Conservation (phyloP, 2,329 filamentous ascomycete species). For the Phyllosticta ampelicida region DNA sequence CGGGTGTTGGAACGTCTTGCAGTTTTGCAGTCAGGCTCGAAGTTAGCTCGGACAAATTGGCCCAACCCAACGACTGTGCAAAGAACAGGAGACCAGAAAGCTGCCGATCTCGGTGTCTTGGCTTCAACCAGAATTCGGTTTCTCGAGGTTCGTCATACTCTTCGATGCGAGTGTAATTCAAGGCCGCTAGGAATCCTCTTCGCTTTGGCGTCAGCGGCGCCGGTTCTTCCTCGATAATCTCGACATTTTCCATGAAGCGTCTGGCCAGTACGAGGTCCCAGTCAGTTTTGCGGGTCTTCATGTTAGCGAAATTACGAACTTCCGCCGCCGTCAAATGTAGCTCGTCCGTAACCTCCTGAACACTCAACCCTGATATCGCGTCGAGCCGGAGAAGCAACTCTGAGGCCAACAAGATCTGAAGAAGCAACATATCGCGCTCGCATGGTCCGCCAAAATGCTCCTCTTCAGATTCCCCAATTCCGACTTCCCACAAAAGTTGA, state of each 20-base stretch:
- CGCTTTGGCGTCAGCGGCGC: slow-evolving; percentile 17
- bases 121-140: slow-evolving; percentile 13
- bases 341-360: slow-evolving; percentile 26
- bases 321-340: slow-evolving; percentile 33
- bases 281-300: slow-evolving; percentile 42
- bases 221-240: slow-evolving; percentile 23
- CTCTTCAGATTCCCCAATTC: slow-evolving; percentile 10
- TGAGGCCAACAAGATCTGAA: slow-evolving; percentile 44
- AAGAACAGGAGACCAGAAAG: slow-evolving; percentile 42
- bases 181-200: slow-evolving; percentile 21
- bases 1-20: slow-evolving; percentile 10
- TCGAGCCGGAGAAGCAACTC: slow-evolving; percentile 46
- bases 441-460: slow-evolving; percentile 18
- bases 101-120: slow-evolving; percentile 29
- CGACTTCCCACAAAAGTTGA: slow-evolving; percentile 55
- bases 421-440: slow-evolving; percentile 43
- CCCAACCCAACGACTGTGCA: slow-evolving; percentile 41
- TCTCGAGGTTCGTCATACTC: slow-evolving; percentile 3
- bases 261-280: slow-evolving; percentile 47
- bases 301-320: slow-evolving; percentile 34
- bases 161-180: slow-evolving; percentile 17
- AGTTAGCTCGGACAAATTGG: slow-evolving; percentile 30
- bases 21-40: slow-evolving; percentile 28
- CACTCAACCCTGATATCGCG: slow-evolving; percentile 29
- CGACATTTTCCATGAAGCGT: slow-evolving; percentile 42